phyloP scores from a whole-genome alignment of 495 filamentous ascomycete species.

The Neurospora hispaniola region DNA sequence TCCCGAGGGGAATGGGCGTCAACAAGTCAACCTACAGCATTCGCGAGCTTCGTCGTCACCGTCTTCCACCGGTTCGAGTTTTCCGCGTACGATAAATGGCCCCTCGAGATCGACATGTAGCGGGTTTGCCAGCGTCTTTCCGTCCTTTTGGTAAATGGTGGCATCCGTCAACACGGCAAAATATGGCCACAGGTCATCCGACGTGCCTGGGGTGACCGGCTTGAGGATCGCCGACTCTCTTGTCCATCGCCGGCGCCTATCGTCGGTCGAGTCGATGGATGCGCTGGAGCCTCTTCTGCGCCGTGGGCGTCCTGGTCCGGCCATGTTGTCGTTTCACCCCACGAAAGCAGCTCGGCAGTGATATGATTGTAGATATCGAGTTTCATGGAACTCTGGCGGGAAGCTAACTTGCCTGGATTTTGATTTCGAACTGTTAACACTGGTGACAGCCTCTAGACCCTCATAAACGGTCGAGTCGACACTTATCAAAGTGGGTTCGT shows the following conservation, averaged over 20 bases:
- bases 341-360: background rate
- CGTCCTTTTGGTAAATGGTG: constrained; percentile 31
- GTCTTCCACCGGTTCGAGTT: constrained; percentile 25
- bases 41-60: constrained; percentile 15
- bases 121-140: constrained; percentile 30
- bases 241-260: constrained; percentile 16
- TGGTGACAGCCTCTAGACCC: background rate
- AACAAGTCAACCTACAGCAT: background rate
- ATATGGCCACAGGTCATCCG: constrained; percentile 27
- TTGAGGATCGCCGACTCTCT: constrained; percentile 28
- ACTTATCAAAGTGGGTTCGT: background rate
- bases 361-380: background rate
- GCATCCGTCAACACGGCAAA: constrained; percentile 34
- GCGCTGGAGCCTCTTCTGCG: constrained; percentile 22
- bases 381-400: background rate
- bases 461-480: background rate
- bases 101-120: constrained; percentile 31
- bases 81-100: constrained; percentile 34
- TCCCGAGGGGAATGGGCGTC: background rate
- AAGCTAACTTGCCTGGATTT: background rate
- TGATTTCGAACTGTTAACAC: background rate
- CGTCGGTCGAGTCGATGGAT: constrained; percentile 19
- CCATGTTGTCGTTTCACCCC: constrained; percentile 15
- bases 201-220: constrained; percentile 6
- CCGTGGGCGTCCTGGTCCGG: constrained; percentile 18